A percentile compares a stretch with the other conserved stretches of the same genome.
phyloP scores from a whole-genome alignment of 164 flowering plant species.

The Macadamia tetraphylla region DNA sequence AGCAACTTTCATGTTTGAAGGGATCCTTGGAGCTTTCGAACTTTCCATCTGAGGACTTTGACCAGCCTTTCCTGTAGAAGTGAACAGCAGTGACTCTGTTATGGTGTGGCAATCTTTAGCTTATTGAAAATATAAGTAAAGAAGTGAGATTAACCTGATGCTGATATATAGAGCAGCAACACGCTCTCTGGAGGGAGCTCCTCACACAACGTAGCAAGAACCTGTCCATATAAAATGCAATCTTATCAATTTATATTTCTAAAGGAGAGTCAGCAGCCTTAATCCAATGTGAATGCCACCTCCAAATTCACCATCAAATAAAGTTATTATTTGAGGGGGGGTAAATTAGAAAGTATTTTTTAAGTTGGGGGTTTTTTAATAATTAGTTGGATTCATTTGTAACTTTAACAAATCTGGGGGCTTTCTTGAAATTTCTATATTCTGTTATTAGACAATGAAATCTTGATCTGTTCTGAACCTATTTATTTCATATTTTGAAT shows the following conservation, averaged over 20 bases:
- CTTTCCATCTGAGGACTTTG: conserved; percentile 34
- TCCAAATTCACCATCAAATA: no score
- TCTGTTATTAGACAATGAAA: no score
- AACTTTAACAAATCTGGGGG: no score
- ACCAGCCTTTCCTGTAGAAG: conserved; percentile 52
- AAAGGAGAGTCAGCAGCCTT: neutral
- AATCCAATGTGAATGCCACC: no score
- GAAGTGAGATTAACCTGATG: conserved; percentile 56
- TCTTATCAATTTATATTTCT: neutral
- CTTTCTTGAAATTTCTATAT: no score
- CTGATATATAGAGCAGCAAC: conserved; percentile 72
- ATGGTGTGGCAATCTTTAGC: neutral
- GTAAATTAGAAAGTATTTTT: no score
- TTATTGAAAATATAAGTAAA: neutral
- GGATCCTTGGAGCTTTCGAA: conserved; percentile 47
- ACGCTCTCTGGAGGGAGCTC: conserved; percentile 82
- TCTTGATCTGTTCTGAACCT: no score
- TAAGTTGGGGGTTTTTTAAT: no score
- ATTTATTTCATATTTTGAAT: no score
- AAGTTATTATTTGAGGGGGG: no score
- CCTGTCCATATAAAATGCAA: conserved; percentile 40
- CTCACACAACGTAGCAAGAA: conserved; percentile 78
- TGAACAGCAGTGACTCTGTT: neutral
- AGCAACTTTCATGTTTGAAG: conserved; percentile 32
- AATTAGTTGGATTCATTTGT: no score